A percentile compares a stretch with the other conserved stretches of the same genome.
Conservation (phyloP, 2,329 filamentous ascomycete species). For the Phialemonium atrogriseum region DNA sequence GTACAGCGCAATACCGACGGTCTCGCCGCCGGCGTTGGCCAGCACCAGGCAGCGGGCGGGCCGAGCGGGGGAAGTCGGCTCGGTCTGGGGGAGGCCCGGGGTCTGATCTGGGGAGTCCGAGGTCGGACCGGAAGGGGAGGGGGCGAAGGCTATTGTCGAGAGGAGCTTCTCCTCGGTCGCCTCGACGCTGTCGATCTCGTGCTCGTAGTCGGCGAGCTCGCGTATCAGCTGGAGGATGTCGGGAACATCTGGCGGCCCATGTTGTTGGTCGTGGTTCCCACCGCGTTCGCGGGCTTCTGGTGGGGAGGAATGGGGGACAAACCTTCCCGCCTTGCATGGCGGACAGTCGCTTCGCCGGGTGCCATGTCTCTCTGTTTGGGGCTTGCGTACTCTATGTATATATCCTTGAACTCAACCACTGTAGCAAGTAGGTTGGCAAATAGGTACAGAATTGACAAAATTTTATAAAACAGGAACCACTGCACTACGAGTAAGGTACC, state of each 20-base stretch:
- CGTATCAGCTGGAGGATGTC: slow-evolving; percentile 75
- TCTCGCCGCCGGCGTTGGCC: slow-evolving; percentile 35
- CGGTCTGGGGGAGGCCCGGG: slow-evolving; percentile 32
- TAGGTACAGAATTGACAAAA: no score
- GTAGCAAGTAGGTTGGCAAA: no score
- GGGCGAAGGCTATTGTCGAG: slow-evolving; percentile 70
- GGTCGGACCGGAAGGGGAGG: slow-evolving; percentile 32
- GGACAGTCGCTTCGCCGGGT: slow-evolving; percentile 29
- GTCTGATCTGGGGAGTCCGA: slow-evolving; percentile 14
- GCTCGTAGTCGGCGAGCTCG: slow-evolving; percentile 83
- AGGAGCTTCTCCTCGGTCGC: slow-evolving; percentile 69
- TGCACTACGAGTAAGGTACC: not conserved
- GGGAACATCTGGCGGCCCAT: slow-evolving; percentile 57
- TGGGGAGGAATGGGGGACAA: slow-evolving; percentile 6
- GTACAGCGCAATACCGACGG: slow-evolving; percentile 76
- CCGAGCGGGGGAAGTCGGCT: slow-evolving; percentile 43
- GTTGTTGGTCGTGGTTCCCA: slow-evolving; percentile 2
- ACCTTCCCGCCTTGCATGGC: slow-evolving; percentile 55
- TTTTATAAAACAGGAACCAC: no score
- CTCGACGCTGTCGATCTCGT: slow-evolving; percentile 63
- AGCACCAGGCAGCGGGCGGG: slow-evolving; percentile 72
- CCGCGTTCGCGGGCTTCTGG: not conserved
- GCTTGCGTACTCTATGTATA: no score
- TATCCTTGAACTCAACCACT: no score
- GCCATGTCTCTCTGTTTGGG: slow-evolving; percentile 20